Conservation (phyloP, 2,329 filamentous ascomycete species). For the Fusarium sambucinum region DNA sequence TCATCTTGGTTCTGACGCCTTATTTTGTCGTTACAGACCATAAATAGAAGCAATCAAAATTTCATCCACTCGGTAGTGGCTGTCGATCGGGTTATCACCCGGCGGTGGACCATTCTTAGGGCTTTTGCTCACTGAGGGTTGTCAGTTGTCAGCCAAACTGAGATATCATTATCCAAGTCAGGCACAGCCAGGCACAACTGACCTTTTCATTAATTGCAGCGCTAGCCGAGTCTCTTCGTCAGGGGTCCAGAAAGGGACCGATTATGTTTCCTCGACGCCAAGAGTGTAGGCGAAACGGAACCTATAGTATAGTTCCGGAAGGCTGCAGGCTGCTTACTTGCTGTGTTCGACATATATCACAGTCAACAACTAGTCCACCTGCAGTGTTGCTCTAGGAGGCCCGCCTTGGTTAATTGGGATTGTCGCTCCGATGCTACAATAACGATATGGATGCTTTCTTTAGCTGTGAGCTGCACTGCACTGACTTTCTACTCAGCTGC, state of each 20-base stretch:
- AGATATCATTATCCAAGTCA: conserved; percentile 26
- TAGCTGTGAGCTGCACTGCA: conserved; percentile 15
- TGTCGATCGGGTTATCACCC: conserved; percentile 39
- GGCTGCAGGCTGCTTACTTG: conserved; percentile 12
- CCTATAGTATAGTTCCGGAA: conserved; percentile 5
- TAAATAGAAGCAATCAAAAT: conserved; percentile 40
- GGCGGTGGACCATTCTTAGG: conserved; percentile 32
- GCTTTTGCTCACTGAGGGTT: conserved; percentile 21
- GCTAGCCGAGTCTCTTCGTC: conserved; percentile 29
- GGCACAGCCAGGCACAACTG: conserved; percentile 2
- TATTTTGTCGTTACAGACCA: conserved; percentile 31
- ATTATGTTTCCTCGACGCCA: conserved; percentile 15
- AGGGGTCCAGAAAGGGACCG: conserved; percentile 29
- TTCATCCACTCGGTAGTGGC: conserved; percentile 18
- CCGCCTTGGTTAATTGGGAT: conserved; percentile 13
- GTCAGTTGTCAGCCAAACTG: conserved; percentile 24
- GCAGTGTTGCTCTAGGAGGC: conserved; percentile 6
- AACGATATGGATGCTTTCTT: conserved; percentile 1
- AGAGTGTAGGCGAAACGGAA: neutral
- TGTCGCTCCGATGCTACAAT: conserved; percentile 5
- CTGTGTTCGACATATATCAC: conserved; percentile 3
- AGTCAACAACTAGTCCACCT: conserved; percentile 1
- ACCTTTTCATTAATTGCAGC: conserved; percentile 24
- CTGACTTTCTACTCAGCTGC: conserved; percentile 7
- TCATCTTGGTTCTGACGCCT: conserved; percentile 34